Conservation (phyloP, 75 land plant genomes). For the Ceratopteris richardii region DNA sequence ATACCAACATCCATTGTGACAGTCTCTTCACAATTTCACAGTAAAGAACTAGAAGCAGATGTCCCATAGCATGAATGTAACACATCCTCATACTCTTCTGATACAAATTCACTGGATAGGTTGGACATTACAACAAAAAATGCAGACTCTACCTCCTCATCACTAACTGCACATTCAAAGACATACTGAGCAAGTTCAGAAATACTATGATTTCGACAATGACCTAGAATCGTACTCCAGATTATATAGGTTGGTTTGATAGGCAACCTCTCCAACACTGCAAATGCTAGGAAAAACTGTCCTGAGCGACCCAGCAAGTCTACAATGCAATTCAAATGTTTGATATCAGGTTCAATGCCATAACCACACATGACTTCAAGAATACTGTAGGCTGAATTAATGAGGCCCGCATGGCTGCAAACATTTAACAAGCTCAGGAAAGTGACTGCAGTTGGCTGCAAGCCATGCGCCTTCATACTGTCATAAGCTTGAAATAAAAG, state of each 20-base stretch:
- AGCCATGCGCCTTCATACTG: slow-evolving; percentile 19
- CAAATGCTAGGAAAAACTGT: slow-evolving; percentile 26
- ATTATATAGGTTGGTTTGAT: slow-evolving; percentile 29
- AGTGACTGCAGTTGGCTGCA: slow-evolving; percentile 12
- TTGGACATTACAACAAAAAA: slow-evolving; percentile 35
- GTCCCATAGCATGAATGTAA: neutral
- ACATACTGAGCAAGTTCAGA: slow-evolving; percentile 30
- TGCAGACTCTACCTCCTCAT: slow-evolving; percentile 20
- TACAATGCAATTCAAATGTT: slow-evolving; percentile 42
- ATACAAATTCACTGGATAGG: slow-evolving; percentile 9
- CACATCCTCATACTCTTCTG: neutral
- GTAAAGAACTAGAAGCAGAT: no score
- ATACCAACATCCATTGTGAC: no score
- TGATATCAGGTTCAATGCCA: slow-evolving; percentile 27
- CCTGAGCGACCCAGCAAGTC: slow-evolving; percentile 44
- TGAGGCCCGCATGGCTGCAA: slow-evolving; percentile 11
- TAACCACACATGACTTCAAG: slow-evolving; percentile 24
- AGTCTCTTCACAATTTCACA: no score
- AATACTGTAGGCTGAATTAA: slow-evolving; percentile 2
- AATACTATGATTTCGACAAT: slow-evolving; percentile 31
- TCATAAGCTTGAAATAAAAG: slow-evolving; percentile 24
- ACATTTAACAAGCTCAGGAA: slow-evolving; percentile 10
- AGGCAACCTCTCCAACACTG: slow-evolving; percentile 27
- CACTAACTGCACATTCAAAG: slow-evolving; percentile 16
- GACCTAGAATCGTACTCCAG: slow-evolving; percentile 38